Evolutionary conservation across 768 basidiomycete genomes (phyloP), one percentile per base, ranked within the genome.

Genomic region (Inosperma sp.): DNA sequence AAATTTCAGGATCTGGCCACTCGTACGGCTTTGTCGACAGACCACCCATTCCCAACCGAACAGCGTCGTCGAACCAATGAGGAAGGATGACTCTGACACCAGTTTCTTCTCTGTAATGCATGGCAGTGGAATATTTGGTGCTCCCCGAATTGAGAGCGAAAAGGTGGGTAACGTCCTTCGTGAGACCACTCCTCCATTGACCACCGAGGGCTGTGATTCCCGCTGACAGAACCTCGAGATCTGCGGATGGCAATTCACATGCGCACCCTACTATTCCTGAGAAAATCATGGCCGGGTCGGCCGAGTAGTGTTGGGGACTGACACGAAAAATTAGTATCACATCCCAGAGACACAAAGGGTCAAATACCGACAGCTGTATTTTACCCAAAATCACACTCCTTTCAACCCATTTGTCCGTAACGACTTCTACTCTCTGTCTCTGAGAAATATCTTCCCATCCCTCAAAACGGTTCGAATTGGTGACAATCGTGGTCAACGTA

Each of bases 51-150:
- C 80, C 82, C 12, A 89, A 70, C 12, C 79, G 73, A 19, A 87
- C 75, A 3, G 77, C 76, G 56, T 93, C 90, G 58, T 93, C 88
- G 53, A 93, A 93, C 93, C 93, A 96, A 55, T 93, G 89, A 0
- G 93, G 93, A 0, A 92, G 75, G n/a, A 96, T 61, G 8, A 92
- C 71, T 43, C 76, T 80, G 59, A 93, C 78, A 7, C 72, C 67
- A 0, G 82, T 83, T 41, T 76, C 68, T 3, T 77, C 65, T 44
- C 80, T 76, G 64, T 78, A 83, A 55, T 84, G 80, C 56, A 85
- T 69, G 4, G 77, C 78, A 2, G 72, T 73, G 7, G 63, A 58
- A 50, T 79, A 83, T 62, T 82, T 83, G 23, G 72, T 64, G 4
- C 80, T 80, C 2, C 71, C 71, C 49, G 72, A 55, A 46, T 71